Evolutionary conservation across 306 rosid species (phyloP).

Genomic region (Vicia sativa): DNA sequence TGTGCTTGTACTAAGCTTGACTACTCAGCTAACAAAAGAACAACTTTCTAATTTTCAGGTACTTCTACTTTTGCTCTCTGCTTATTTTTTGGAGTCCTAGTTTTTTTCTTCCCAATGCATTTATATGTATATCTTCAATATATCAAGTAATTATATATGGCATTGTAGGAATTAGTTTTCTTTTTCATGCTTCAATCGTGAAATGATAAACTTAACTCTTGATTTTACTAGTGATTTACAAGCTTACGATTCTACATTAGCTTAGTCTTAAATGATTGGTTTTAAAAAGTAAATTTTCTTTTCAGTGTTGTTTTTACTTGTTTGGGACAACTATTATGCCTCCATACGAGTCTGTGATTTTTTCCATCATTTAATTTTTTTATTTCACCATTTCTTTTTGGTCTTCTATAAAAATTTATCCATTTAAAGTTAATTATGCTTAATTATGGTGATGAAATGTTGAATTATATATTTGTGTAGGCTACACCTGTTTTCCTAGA

Average conservation of each 20-base stretch:
- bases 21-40: conserved; percentile 60
- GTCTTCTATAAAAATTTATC: background rate
- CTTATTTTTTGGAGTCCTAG: conserved; percentile 6
- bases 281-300: background rate
- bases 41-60: conserved; percentile 86
- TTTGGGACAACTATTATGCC: no score
- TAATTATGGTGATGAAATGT: no score
- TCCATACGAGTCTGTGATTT: no score
- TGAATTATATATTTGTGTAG: no score
- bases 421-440: no score
- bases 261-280: background rate
- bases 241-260: background rate
- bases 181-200: conserved; percentile 12
- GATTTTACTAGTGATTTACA: background rate
- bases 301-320: no score
- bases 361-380: no score
- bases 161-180: conserved; percentile 12
- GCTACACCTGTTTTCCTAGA: no score
- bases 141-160: conserved; percentile 21
- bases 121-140: background rate
- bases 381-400: no score
- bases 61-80: conserved; percentile 11
- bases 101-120: background rate
- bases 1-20: conserved; percentile 64
- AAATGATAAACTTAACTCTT: background rate